These are phyloP conservation scores for Cordyceps militaris DNA, from an alignment of 2,329 filamentous ascomycete genomes.

Conservation along the genomic window DNA sequence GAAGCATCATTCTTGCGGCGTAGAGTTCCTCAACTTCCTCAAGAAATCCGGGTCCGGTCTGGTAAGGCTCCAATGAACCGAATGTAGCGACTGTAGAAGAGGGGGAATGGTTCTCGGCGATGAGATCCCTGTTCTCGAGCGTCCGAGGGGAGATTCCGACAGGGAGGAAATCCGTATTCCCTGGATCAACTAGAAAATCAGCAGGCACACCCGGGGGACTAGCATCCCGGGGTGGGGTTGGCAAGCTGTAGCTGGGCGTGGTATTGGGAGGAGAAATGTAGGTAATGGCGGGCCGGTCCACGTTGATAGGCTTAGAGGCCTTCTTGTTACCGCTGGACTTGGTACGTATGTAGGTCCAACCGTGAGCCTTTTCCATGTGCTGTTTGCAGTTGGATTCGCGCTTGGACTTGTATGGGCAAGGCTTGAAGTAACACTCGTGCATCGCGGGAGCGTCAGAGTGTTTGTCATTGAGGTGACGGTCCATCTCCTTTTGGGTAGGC, in stretches of 20 bases:
- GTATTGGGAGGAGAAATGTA: conserved; percentile 56
- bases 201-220: conserved; percentile 24
- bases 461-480: conserved; percentile 94
- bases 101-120: conserved; percentile 26
- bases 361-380: conserved; percentile 96
- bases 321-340: conserved; percentile 78
- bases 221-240: conserved; percentile 51
- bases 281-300: conserved; percentile 52
- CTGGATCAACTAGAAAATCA: conserved; percentile 44
- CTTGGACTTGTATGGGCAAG: conserved; percentile 91
- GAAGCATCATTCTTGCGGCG: conserved; percentile 49
- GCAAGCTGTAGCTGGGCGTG: conserved; percentile 42
- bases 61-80: conserved; percentile 52
- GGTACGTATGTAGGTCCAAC: conserved; percentile 82
- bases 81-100: conserved; percentile 31
- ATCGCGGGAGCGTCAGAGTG: conserved; percentile 74
- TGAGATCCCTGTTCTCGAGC: conserved; percentile 36
- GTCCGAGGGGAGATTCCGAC: conserved; percentile 26
- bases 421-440: conserved; percentile 74
- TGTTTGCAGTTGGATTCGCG: conserved; percentile 96
- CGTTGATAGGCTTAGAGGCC: conserved; percentile 37
- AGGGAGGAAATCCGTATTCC: conserved; percentile 38
- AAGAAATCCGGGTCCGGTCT: conserved; percentile 55
- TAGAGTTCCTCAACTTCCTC: conserved; percentile 55
- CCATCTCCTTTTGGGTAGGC: conserved; percentile 96